Percentiles rank a stretch among this genome's conserved stretches.
These are phyloP conservation scores for Colletotrichum graminicola DNA, from an alignment of 2,329 filamentous ascomycete species.

Conservation along the genomic window DNA sequence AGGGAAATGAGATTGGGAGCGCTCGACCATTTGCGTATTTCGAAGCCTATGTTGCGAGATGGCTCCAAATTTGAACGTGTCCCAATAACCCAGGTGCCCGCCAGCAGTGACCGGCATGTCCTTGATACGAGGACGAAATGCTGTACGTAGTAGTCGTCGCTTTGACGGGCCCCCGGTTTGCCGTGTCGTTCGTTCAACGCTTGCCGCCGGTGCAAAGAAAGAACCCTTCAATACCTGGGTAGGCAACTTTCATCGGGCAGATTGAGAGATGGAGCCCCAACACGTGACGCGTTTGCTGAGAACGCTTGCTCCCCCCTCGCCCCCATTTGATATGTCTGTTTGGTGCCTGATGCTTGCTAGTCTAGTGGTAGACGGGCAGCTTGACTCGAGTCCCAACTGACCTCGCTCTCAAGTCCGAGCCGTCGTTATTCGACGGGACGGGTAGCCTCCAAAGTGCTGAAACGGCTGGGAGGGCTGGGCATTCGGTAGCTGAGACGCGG, in stretches of 20 bases:
- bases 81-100: conserved; percentile 1
- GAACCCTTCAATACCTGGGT: neutral
- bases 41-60: conserved; percentile 14
- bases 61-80: conserved; percentile 18
- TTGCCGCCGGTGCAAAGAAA: conserved; percentile 11
- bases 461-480: neutral
- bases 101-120: conserved; percentile 13
- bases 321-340: neutral
- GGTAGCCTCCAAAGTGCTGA: conserved; percentile 8
- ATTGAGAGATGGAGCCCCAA: too few species aligned
- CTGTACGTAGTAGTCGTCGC: neutral
- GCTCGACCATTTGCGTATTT: conserved; percentile 14
- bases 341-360: conserved; percentile 11
- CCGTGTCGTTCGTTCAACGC: conserved; percentile 15
- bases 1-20: conserved; percentile 30
- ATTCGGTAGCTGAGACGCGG: neutral
- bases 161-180: conserved; percentile 20
- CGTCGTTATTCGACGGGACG: neutral
- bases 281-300: too few species aligned
- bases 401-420: neutral
- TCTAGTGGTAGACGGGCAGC: conserved; percentile 9
- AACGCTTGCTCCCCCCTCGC: too few species aligned
- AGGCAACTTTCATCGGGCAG: too few species aligned
- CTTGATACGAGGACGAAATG: neutral
- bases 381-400: conserved; percentile 10